Evolutionary conservation across 2,329 filamentous ascomycete species (phyloP), one percentile per base, ranked within the genome.

Genomic region (Drechslera avenae): DNA sequence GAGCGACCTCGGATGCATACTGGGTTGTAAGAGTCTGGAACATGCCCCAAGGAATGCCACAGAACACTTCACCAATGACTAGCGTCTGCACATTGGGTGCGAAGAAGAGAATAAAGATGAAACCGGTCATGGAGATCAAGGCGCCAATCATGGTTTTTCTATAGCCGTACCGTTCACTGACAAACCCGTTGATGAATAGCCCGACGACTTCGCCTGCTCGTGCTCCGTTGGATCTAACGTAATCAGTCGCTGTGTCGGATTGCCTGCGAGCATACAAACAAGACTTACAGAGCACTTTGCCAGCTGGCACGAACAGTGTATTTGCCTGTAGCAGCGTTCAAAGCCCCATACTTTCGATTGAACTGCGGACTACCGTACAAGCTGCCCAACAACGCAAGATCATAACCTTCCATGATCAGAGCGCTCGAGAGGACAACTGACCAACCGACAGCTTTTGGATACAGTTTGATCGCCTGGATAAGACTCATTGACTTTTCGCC

Each of bases 361-460:
- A 79, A 79, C 35, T 72, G 67, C 2, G 73, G 72, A 41, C 73
- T 76, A 5, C 67, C 76, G 47, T 83, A 91, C 63, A 92, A 88
- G 72, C 90, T 91, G 73, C 87, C 89, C 67, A 93, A 83, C 44
- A 95, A 78, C 59, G 83, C 86, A 54, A 93, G 80, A 69, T 95
- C 90, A 74, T 91, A 94, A 5, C 89, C 90, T 72, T 95, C 91
- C 91, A 96, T 96, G 62, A 84, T 85, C 68, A 96, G 90, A 69
- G 88, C 90, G 1, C 88, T 92, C 5, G 89, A 93, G 68, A 96
- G 90, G 46, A 95, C 78, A 35, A 95, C 68, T 63, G 87, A 90
- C 89, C 90, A 96, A 9, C 78, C 81, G 45, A 94, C 86, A 28
- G 91, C 91, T 77, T 94, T 92, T 44, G 90, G 91, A 67, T 96